These are phyloP conservation scores for Penicillium fuscoglaucum DNA, from an alignment of 2,329 filamentous ascomycete genomes.

Conservation along the genomic window DNA sequence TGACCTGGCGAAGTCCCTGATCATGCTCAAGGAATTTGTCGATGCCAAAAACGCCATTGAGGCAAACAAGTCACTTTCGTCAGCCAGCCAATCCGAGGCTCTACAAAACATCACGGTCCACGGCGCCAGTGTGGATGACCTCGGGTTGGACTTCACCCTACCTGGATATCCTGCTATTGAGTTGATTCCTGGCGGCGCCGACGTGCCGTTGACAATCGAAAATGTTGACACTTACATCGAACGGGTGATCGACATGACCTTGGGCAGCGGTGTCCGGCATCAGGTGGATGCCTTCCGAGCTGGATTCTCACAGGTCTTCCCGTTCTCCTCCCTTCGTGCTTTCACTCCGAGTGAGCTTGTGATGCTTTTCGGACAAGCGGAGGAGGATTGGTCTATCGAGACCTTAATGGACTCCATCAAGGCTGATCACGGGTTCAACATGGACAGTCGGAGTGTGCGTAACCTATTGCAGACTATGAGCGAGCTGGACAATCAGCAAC, in stretches of 20 bases:
- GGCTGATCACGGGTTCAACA: constrained; percentile 96
- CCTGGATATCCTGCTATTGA: constrained; percentile 89
- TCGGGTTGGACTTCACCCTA: constrained; percentile 90
- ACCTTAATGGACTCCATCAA: constrained; percentile 98
- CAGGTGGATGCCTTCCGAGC: constrained; percentile 89
- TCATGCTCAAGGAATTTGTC: constrained; percentile 83
- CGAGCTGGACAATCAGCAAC: constrained; percentile 70
- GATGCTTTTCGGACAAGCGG: constrained; percentile 85
- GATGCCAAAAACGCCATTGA: constrained; percentile 80
- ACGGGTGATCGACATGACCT: constrained; percentile 84
- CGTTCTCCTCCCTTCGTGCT: constrained; percentile 84
- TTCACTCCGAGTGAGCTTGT: constrained; percentile 96
- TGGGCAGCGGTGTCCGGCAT: constrained; percentile 81
- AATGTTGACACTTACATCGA: constrained; percentile 91
- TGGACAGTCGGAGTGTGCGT: constrained; percentile 93
- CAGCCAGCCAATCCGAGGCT: constrained; percentile 69
- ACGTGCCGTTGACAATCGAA: constrained; percentile 77
- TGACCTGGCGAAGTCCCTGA: constrained; percentile 79
- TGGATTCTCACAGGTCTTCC: constrained; percentile 95
- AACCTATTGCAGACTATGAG: constrained; percentile 96
- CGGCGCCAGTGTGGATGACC: constrained; percentile 76
- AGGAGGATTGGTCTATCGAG: constrained; percentile 97
- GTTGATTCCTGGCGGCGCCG: constrained; percentile 70
- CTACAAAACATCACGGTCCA: constrained; percentile 72
- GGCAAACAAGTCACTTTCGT: constrained; percentile 64